phyloP scores from a whole-genome alignment of 2,329 filamentous ascomycete genomes.

The Aschersonia sp. region DNA sequence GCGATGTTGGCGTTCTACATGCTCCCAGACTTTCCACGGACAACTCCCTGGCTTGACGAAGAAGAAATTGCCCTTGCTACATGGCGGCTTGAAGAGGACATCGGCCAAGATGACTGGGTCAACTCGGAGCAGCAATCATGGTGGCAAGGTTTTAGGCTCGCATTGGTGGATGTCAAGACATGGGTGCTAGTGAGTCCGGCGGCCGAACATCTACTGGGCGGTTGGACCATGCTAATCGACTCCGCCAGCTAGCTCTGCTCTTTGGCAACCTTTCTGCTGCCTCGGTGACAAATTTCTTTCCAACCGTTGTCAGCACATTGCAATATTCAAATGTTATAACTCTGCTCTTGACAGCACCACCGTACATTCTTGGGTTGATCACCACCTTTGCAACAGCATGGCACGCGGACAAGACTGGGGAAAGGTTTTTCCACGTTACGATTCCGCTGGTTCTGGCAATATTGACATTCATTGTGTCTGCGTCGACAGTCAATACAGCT shows the following conservation, averaged over 20 bases:
- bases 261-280: conserved; percentile 41
- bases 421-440: conserved; percentile 54
- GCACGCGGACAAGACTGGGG: conserved; percentile 57
- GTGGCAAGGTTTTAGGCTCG: conserved; percentile 36
- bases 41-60: conserved; percentile 23
- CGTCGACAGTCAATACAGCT: conserved; percentile 41
- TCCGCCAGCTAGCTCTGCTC: conserved; percentile 32
- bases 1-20: conserved; percentile 40
- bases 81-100: conserved; percentile 49
- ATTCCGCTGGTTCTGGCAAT: conserved; percentile 47
- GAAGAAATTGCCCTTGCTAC: conserved; percentile 40
- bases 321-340: conserved; percentile 45
- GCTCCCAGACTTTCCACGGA: conserved; percentile 29
- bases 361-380: conserved; percentile 47
- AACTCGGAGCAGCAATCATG: conserved; percentile 40
- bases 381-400: conserved; percentile 50
- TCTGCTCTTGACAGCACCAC: conserved; percentile 49
- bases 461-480: conserved; percentile 51
- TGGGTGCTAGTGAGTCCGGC: conserved; percentile 34
- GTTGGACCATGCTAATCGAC: background rate
- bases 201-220: background rate
- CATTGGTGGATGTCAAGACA: conserved; percentile 43
- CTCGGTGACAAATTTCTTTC: conserved; percentile 54
- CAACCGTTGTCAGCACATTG: conserved; percentile 54
- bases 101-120: conserved; percentile 49